phyloP scores from a whole-genome alignment of 805 yeast species.

The Suhomyces tanzawaensis region DNA sequence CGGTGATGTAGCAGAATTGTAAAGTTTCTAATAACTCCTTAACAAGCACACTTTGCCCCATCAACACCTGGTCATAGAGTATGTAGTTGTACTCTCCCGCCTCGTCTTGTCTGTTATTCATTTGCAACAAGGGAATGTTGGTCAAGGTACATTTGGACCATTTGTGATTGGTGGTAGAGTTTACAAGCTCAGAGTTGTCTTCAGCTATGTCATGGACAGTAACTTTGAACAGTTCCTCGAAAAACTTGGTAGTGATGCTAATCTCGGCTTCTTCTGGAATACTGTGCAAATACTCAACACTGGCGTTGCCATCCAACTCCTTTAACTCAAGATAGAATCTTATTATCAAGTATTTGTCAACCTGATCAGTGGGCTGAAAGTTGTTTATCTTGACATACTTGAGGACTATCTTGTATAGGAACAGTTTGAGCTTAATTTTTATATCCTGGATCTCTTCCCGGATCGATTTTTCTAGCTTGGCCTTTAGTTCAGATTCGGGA shows the following conservation, averaged over 20 bases:
- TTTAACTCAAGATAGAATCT: conserved; percentile 12
- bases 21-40: conserved; percentile 20
- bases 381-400: conserved; percentile 1
- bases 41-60: conserved; percentile 12
- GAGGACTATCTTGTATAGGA: conserved; percentile 15
- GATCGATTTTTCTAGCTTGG: background rate
- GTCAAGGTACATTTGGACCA: conserved; percentile 41
- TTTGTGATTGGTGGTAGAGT: conserved; percentile 31
- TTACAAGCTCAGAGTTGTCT: conserved; percentile 13
- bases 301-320: conserved; percentile 1
- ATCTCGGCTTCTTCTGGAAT: conserved; percentile 20
- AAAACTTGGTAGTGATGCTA: conserved; percentile 28
- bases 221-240: conserved; percentile 30
- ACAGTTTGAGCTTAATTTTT: background rate
- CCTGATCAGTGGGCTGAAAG: conserved; percentile 7
- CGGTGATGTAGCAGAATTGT: conserved; percentile 35
- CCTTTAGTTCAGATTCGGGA: background rate
- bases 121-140: conserved; percentile 33
- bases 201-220: conserved; percentile 14
- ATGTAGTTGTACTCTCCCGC: conserved; percentile 29
- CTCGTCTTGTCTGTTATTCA: conserved; percentile 34
- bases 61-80: conserved; percentile 6
- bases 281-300: background rate
- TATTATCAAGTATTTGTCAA: conserved; percentile 23
- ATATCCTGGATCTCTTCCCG: conserved; percentile 20